These are phyloP conservation scores for Backusella westeae DNA, from an alignment of 192 early-diverging fungal genomes.

Conservation along the genomic window DNA sequence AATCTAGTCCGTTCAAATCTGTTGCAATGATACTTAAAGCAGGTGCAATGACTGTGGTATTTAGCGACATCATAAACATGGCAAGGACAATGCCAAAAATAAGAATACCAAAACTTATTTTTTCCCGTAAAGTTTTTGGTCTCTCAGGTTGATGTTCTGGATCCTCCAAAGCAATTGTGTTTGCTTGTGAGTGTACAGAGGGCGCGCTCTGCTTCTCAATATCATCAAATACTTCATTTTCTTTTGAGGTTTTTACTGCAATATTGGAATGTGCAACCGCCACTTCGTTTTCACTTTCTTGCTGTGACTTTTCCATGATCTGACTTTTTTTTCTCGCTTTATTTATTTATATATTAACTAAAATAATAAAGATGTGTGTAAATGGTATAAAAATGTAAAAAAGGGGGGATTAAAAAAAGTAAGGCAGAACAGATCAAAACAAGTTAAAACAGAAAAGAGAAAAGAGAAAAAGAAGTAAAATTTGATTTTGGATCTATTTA, in stretches of 20 bases:
- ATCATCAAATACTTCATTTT: neutral
- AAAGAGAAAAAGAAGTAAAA: neutral
- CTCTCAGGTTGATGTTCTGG: neutral
- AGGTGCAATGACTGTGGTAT: conserved; percentile 35
- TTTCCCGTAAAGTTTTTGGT: neutral
- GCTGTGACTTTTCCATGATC: neutral
- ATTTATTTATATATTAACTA: neutral
- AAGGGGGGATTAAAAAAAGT: neutral
- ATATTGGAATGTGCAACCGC: neutral
- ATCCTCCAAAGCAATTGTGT: neutral
- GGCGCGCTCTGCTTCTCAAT: neutral
- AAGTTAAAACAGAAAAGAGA: neutral
- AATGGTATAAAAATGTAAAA: neutral
- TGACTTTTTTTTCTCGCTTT: neutral
- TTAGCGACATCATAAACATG: conserved; percentile 36
- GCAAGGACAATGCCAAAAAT: conserved; percentile 16
- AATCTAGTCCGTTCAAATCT: conserved; percentile 16
- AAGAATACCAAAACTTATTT: neutral
- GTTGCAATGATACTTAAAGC: conserved; percentile 34
- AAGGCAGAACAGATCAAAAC: neutral
- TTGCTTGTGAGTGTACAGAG: conserved; percentile 3
- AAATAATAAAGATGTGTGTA: neutral
- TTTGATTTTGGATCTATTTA: neutral
- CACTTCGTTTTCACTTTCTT: neutral
- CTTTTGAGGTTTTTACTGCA: neutral